Base-by-base conservation (phyloP, 2,329 filamentous ascomycete genomes). In the Neobulgaria alba region DNA sequence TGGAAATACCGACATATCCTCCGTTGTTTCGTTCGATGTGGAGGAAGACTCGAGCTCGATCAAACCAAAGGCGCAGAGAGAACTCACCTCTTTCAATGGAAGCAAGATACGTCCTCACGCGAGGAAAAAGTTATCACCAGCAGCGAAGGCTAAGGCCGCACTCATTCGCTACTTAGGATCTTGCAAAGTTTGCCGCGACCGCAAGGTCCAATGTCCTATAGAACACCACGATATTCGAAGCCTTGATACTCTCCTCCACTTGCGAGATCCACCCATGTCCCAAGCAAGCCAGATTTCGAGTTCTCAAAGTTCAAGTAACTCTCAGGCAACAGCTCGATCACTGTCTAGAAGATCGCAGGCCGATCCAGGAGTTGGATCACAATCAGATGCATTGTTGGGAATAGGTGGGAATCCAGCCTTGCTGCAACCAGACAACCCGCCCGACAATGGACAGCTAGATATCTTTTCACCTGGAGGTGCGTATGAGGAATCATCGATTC, bases 181-280 rank as follows among this genome's bases (percentile, higher is more conserved):
- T 15, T 59, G 57, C 36, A 15, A 20, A 34, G 34, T 36, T 2
- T 58, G 56, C 34, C 44, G 42, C 20, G 37, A 12, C 23, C 46
- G 53, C 15, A 48, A 41, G 34, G 52, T 57, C 14, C 16, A 57
- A 54, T 59, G 56, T 38, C 50, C 51, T 12, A 39, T 57, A 14
- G 45, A 55, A 16, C 56, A 59, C 40, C 54, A 57, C 34, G 56
- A 59, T 23, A 49, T 55, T 15, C 40, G 38, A 8, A 43, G 23
- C n/a, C 51, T 59, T n/a, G 44, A 54, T 38, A 36, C 8, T 15
- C 35, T 45, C 4, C 42, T 38, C 7, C 39, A 36, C n/a, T n/a
- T n/a, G n/a, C 41, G 10, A 37, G 23, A 36, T 37, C 20, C 39
- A 17, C 20, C 33, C 20, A 38, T 36, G 10, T 42, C 31, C 2